Percentiles rank a stretch among this genome's conserved stretches.
phyloP scores from a whole-genome alignment of 169 alveolate genomes.

The Amoebophrya sp. region DNA sequence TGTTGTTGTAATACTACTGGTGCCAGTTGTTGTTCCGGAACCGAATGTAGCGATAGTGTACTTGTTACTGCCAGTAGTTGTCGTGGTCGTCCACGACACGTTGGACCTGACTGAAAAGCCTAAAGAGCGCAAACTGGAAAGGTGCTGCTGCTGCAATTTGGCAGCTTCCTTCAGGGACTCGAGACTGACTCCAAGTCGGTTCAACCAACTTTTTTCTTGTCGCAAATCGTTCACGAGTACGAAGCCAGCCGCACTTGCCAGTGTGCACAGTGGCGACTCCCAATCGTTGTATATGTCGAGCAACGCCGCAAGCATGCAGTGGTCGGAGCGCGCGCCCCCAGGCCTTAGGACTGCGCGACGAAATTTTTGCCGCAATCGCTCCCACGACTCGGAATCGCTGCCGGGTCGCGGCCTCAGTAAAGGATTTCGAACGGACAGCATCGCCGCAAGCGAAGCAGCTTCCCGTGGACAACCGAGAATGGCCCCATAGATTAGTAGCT shows the following conservation, averaged over 20 bases:
- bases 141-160: neutral
- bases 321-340: neutral
- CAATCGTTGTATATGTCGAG: too few species aligned
- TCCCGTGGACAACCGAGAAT: neutral
- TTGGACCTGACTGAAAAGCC: neutral
- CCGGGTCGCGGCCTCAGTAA: neutral
- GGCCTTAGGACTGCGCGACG: neutral
- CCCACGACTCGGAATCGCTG: too few species aligned
- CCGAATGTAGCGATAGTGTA: too few species aligned
- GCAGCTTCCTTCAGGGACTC: neutral
- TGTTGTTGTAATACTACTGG: neutral
- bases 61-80: too few species aligned
- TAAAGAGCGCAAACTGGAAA: neutral
- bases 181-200: neutral
- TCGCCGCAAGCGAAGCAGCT: neutral
- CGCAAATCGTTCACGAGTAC: too few species aligned
- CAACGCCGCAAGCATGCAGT: neutral
- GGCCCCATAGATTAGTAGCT: neutral
- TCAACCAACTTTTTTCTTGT: too few species aligned
- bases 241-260: too few species aligned
- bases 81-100: too few species aligned
- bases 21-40: neutral
- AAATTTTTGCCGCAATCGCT: too few species aligned
- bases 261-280: too few species aligned
- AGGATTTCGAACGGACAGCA: neutral